Base-by-base conservation (phyloP, 2,329 filamentous ascomycete species). In the Pseudogymnoascus sp. region DNA sequence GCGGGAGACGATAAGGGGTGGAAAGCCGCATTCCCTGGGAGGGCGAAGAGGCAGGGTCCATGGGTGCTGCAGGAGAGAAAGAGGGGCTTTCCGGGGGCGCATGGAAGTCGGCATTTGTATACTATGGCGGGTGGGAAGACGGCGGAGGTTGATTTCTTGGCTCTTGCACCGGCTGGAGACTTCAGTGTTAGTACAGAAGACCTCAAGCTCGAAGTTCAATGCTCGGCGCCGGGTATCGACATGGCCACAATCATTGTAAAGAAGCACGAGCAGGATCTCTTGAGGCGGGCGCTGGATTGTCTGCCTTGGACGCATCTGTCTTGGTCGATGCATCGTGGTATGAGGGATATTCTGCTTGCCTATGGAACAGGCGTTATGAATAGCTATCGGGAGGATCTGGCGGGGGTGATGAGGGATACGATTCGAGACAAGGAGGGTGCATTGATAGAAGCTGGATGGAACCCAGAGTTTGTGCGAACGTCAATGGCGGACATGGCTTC, bases 241-340 rank as follows among this genome's bases (percentile, higher is more conserved):
- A 35, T 8, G 29, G 64, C 67, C 3, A 39, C 29, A 39, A 44
- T 71, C 48, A 17, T 60, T 2, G 63, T 72, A 3, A 63, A 66
- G 4, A 21, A 63, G 12, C 41, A n/a, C 6, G 69, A 71, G 61
- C 55, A 66, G 27, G n/a, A 36, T 4, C 31, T 73, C 3, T 33
- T 74, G 4, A 62, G 33, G 5, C 63, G 66, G 8, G 68, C 69
- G 5, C 65, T 74, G 4, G 72, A 74, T 61, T 66, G 64, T 58
- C 65, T 74, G 10, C 73, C 73, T 27, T 74, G 73, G 73, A 68
- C 67, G 3, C 65, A 65, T 31, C 64, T 74, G 8, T 71, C 71
- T 2, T 74, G 72, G 73, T 73, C 72, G 48, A 58, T 71, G 48
- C 71, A 74, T 63, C 70, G 72, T 4, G 73, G 72, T 0, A 60